A percentile compares a stretch with the other conserved stretches of the same genome.
Conservation (phyloP, 768 basidiomycete species). For the Favolaschia claudopus region DNA sequence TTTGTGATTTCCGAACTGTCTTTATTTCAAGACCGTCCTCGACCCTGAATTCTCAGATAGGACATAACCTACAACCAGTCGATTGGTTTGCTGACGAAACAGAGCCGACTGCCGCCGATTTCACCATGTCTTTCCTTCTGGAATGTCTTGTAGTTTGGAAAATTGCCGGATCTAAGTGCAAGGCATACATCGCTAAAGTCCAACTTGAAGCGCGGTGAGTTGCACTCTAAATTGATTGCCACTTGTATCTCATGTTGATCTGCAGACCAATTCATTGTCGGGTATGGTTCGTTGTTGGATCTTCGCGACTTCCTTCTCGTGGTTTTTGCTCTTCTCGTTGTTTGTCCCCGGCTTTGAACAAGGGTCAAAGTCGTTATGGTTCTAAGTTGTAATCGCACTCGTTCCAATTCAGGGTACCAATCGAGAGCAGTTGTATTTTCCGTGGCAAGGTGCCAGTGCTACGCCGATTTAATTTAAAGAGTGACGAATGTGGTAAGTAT, state of each 20-base stretch:
- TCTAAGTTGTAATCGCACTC: constrained; percentile 8
- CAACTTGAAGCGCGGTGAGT: constrained; percentile 45
- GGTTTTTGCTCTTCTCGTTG: neutral
- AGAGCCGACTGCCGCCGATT: constrained; percentile 52
- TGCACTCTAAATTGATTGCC: neutral
- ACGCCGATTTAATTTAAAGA: constrained; percentile 3
- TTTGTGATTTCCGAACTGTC: neutral
- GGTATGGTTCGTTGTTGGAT: no score
- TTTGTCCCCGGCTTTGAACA: constrained; percentile 9
- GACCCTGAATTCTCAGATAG: constrained; percentile 40
- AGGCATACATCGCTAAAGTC: constrained; percentile 45
- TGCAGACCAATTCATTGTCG: constrained; percentile 7
- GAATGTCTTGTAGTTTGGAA: constrained; percentile 34
- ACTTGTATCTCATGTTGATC: neutral
- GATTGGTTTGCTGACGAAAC: constrained; percentile 46
- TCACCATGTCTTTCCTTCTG: constrained; percentile 50
- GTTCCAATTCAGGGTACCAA: neutral
- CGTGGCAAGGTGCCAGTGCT: no score
- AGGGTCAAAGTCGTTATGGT: constrained; percentile 8
- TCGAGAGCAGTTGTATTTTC: neutral
- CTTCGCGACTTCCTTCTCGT: no score
- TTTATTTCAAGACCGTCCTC: neutral
- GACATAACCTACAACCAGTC: constrained; percentile 39
- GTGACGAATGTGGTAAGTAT: constrained; percentile 6
- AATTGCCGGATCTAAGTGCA: constrained; percentile 41